Evolutionary conservation across 2,329 filamentous ascomycete species (phyloP), one percentile per base, ranked within the genome.

Genomic region (Sarocladium oryzae): DNA sequence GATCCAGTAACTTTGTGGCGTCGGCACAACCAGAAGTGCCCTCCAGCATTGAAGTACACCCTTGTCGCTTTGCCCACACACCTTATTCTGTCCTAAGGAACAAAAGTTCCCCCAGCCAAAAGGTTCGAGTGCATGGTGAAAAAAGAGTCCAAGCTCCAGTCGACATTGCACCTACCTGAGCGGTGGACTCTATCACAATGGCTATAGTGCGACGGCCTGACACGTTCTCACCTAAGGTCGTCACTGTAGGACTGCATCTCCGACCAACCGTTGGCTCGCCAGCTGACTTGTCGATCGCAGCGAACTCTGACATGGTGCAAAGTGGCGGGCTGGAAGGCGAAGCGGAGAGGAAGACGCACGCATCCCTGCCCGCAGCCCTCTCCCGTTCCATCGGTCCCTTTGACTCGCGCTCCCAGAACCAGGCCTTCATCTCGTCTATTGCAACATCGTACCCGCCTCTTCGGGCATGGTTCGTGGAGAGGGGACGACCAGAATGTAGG

Each of bases 1-100:
- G 26, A 48, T 48, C 10, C 26, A 48, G 24, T 32, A 33, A 33
- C 40, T 28, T 28, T 32, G 43, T 48, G 43, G 43, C 43, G 43
- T 48, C 43, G 43, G 43, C 26, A 48, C 13, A n/a, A 33, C 43
- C 43, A 48, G 43, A 48, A 48, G 43, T 48, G 43, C 43, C 43
- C n/a, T n/a, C n/a, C n/a, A n/a, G n/a, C n/a, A n/a, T n/a, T n/a
- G n/a, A n/a, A n/a, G n/a, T n/a, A 28, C n/a, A 21, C 40, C 10
- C 40, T 11, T 45, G 30, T 45, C 40, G 23, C 18, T 15, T n/a
- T n/a, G 6, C 9, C 38, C 16, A 9, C 18, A 4, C 21, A 21
- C 40, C 40, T 45, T 30, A 13, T 28, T 16, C n/a, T n/a, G n/a
- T n/a, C n/a, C n/a, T n/a, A n/a, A n/a, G n/a, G n/a, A n/a, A 30